These are phyloP conservation scores for Aspergillus hiratsukae DNA, from an alignment of 2,329 filamentous ascomycete species.

Conservation along the genomic window DNA sequence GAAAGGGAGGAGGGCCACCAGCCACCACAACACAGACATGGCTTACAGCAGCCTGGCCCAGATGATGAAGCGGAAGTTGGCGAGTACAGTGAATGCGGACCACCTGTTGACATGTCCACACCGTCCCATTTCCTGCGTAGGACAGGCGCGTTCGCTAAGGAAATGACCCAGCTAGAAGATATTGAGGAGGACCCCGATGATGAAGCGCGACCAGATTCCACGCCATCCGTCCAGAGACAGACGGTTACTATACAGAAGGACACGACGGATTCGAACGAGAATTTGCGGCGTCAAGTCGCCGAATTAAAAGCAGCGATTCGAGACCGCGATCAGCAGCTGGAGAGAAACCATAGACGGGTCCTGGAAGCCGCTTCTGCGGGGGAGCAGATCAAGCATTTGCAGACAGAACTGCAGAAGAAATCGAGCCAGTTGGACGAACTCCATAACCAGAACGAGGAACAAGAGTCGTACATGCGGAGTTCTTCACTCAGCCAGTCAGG, in stretches of 20 bases:
- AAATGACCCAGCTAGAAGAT: constrained; percentile 32
- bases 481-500: constrained; percentile 18
- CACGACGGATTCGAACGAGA: constrained; percentile 16
- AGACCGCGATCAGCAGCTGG: constrained; percentile 33
- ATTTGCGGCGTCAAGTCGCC: constrained; percentile 28
- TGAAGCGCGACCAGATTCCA: constrained; percentile 15
- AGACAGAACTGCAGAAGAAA: constrained; percentile 34
- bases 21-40: constrained; percentile 6
- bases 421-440: constrained; percentile 25
- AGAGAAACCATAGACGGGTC: constrained; percentile 27
- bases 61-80: constrained; percentile 30
- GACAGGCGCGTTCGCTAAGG: constrained; percentile 21
- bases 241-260: constrained; percentile 15
- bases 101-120: constrained; percentile 42
- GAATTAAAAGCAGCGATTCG: constrained; percentile 28
- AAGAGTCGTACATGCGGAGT: constrained; percentile 19
- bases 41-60: constrained; percentile 21
- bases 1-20: neutral
- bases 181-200: constrained; percentile 34
- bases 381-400: constrained; percentile 37
- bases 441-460: constrained; percentile 25
- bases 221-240: constrained; percentile 24
- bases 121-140: constrained; percentile 38
- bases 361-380: constrained; percentile 33
- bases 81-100: constrained; percentile 41